Evolutionary conservation across 208 protist genomes (phyloP).

Genomic region (Novymonas esmeraldas): DNA sequence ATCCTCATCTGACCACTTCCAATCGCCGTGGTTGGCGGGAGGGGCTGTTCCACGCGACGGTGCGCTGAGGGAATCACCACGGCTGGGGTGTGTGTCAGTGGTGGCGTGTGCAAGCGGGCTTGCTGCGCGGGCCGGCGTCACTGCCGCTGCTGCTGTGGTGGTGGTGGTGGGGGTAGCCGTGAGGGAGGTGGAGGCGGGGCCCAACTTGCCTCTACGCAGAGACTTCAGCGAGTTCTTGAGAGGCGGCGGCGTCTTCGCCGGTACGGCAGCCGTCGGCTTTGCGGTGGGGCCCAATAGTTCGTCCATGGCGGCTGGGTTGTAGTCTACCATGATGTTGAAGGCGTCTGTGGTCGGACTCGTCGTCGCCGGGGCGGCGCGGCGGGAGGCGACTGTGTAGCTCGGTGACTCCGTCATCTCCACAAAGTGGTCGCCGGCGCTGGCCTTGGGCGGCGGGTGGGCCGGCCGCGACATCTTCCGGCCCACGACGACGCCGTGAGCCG

Average conservation of each 20-base stretch:
- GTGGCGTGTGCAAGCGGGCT: not conserved
- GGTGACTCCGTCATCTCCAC: not conserved
- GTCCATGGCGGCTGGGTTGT: not conserved
- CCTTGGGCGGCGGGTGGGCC: not conserved
- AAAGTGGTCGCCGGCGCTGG: not conserved
- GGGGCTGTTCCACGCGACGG: not conserved
- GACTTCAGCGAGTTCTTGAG: constrained; percentile 18
- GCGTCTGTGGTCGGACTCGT: not conserved
- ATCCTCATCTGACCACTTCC: not conserved
- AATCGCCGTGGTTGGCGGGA: not conserved
- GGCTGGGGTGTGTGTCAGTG: not conserved
- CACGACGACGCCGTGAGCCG: not conserved
- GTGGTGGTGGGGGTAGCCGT: too few species aligned
- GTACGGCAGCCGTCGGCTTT: not conserved
- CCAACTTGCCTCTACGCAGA: constrained; percentile 17
- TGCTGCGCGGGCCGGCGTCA: not conserved
- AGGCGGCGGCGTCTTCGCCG: not conserved
- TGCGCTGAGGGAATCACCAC: not conserved
- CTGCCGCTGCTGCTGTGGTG: not conserved
- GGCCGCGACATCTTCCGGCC: not conserved
- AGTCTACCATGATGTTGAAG: not conserved
- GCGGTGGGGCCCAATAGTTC: not conserved
- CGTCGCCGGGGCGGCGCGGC: not conserved
- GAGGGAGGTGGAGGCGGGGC: not conserved
- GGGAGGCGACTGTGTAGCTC: not conserved